phyloP scores from a whole-genome alignment of 202 grass and related monocot species.

The Setaria italica region DNA sequence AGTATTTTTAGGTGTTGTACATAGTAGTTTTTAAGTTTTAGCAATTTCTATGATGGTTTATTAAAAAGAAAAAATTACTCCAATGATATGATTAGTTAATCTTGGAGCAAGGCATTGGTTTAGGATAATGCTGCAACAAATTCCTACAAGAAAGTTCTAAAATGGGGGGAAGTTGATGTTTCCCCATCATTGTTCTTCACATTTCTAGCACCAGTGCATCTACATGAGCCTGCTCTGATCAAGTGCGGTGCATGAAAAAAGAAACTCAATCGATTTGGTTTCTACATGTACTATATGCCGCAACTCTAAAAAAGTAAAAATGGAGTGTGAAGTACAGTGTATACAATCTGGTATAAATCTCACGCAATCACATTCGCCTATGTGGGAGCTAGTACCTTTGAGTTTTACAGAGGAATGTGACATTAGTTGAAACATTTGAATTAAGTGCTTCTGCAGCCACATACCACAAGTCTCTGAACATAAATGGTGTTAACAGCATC shows the following conservation, averaged over 20 bases:
- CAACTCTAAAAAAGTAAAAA: neutral
- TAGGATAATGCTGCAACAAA: neutral
- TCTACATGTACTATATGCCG: neutral
- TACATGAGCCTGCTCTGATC: slow-evolving; percentile 16
- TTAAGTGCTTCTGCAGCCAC: slow-evolving; percentile 11
- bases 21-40: slow-evolving; percentile 20
- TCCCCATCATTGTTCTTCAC: neutral
- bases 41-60: neutral
- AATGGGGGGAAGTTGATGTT: neutral
- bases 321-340: slow-evolving; percentile 1
- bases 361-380: neutral
- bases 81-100: too few species aligned
- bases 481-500: slow-evolving; percentile 13
- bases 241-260: neutral
- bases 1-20: neutral
- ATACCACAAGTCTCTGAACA: slow-evolving; percentile 16
- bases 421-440: neutral
- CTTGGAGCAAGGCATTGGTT: slow-evolving; percentile 1
- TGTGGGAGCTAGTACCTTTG: slow-evolving; percentile 19
- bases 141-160: neutral
- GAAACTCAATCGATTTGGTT: neutral
- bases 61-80: neutral
- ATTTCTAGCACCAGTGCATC: neutral
- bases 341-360: neutral
- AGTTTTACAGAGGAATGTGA: neutral